phyloP scores from a whole-genome alignment of 2,329 filamentous ascomycete genomes.

The Fusarium foetens region DNA sequence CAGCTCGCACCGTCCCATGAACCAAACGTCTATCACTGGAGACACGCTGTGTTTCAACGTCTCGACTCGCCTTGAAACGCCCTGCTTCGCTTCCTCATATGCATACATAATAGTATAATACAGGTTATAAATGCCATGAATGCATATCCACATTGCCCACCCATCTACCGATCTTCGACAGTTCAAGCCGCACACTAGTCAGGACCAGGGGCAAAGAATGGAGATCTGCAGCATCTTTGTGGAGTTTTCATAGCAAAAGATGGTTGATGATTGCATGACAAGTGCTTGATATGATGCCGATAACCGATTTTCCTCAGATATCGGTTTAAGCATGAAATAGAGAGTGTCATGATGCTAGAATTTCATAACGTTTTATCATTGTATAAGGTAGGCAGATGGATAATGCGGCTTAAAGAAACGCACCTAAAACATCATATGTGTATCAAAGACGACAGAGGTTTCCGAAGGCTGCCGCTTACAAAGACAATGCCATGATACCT shows the following conservation, averaged over 20 bases:
- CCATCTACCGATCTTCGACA: slow-evolving; percentile 14
- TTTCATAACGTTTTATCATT: not conserved
- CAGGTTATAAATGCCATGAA: slow-evolving; percentile 2
- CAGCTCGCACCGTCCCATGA: slow-evolving; percentile 7
- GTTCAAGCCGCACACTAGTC: not conserved
- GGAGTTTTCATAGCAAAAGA: not conserved
- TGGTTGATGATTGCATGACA: not conserved
- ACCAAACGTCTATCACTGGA: slow-evolving; percentile 26
- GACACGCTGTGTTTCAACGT: slow-evolving; percentile 23
- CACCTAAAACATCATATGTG: not conserved
- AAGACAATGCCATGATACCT: not conserved
- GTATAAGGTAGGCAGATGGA: not conserved
- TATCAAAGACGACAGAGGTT: not conserved
- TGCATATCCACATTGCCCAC: slow-evolving; percentile 1
- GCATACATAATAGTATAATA: not conserved
- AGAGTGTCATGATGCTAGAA: not conserved
- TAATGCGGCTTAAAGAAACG: slow-evolving; percentile 4
- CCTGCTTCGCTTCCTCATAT: not conserved
- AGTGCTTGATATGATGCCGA: slow-evolving; percentile 5
- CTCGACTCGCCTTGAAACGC: slow-evolving; percentile 12
- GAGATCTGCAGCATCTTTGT: slow-evolving; percentile 14
- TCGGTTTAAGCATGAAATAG: not conserved
- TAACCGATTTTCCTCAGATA: slow-evolving; percentile 5
- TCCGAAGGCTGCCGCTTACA: not conserved
- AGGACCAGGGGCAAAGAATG: slow-evolving; percentile 5